Base-by-base conservation (phyloP, 2,329 filamentous ascomycete species). In the Chalara sp. region DNA sequence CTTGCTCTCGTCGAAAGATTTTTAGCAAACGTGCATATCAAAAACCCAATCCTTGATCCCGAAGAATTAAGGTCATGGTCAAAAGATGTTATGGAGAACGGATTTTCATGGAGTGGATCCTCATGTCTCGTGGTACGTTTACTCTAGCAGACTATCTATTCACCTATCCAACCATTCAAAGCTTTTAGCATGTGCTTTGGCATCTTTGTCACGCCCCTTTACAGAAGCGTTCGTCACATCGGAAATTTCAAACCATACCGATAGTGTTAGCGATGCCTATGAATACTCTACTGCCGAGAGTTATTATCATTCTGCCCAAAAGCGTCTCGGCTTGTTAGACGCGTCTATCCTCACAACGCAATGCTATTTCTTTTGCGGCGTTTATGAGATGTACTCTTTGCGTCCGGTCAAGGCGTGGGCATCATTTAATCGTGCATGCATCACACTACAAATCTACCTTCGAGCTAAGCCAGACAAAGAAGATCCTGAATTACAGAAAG, bases 381-480 rank as follows among this genome's bases (percentile, higher is more conserved):
- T 71, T 4, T 67, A 67, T 53, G 56, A 67, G 31, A 70, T 72
- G 69, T 71, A 70, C 51, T 69, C 62, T 1, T 53, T 73, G 8
- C 62, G 66, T 8, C 65, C 69, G 29, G 47, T 70, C 13, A 50
- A 63, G 44, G 61, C 68, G n/a, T 72, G 68, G 68, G n/a, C 31
- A 35, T 51, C 43, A 32, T 51, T 51, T 35, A 47, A 46, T 7
- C 21, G 44, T 28, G 44, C 49, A 5, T 51, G 37, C 6, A 47
- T 32, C 12, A 51, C 49, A 6, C 32, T 51, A 5, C 44, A 45
- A 10, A 51, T 44, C n/a, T 51, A 51, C 8, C n/a, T 51, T 13
- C 47, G 37, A 31, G 46, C 11, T 47, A 44, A 47, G 28, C 29
- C 41, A 43, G 8, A 21, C 12, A 11, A 43, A 21, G 29, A 8